Evolutionary conservation across 257 asterid genomes (phyloP).

Genomic region (Lantana camara): DNA sequence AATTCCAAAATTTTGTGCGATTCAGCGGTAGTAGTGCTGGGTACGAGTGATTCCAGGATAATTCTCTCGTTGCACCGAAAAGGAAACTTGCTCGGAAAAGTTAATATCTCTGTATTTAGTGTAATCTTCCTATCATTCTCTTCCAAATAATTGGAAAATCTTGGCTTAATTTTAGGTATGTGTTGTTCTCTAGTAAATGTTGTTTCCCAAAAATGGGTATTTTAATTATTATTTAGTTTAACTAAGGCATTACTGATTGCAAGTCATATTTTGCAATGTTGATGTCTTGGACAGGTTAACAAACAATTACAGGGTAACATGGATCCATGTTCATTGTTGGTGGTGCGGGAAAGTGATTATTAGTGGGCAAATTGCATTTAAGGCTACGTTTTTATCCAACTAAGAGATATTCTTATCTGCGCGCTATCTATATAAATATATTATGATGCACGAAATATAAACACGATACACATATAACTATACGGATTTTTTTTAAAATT

Average conservation of each 20-base stretch:
- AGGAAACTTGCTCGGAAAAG: neutral
- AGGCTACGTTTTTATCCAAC: slow-evolving; percentile 20
- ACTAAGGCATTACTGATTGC: neutral
- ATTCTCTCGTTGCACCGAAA: no score
- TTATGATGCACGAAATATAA: no score
- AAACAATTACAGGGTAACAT: slow-evolving; percentile 40
- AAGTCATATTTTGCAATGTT: slow-evolving; percentile 3
- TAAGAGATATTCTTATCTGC: slow-evolving; percentile 19
- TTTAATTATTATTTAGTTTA: neutral
- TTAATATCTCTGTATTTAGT: neutral
- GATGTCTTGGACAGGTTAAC: slow-evolving; percentile 49
- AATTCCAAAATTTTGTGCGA: no score
- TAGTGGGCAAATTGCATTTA: slow-evolving; percentile 19
- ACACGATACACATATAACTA: no score
- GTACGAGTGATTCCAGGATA: no score
- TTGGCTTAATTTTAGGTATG: slow-evolving; percentile 9
- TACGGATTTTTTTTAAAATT: no score
- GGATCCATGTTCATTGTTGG: slow-evolving; percentile 57
- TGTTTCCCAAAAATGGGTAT: slow-evolving; percentile 5
- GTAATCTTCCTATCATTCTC: neutral
- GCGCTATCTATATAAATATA: neutral
- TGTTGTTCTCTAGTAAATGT: neutral
- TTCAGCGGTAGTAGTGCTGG: no score
- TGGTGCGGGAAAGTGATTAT: slow-evolving; percentile 13
- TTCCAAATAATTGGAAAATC: neutral